Conservation (phyloP, 2,329 filamentous ascomycete genomes). For the Sporothrix globosa region DNA sequence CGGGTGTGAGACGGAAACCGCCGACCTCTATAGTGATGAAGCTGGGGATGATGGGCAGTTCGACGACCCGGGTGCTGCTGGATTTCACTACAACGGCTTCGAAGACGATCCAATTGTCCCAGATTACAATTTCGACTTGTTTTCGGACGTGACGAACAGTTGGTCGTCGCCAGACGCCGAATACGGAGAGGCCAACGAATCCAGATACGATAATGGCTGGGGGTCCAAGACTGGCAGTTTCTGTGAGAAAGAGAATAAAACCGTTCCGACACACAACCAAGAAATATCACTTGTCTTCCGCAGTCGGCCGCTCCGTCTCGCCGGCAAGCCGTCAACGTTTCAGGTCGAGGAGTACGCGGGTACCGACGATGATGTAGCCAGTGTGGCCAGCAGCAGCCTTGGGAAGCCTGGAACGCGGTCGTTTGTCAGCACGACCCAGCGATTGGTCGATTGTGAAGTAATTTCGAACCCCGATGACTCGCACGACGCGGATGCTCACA, state of each 20-base stretch:
- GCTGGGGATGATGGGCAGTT: not conserved
- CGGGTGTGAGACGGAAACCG: not conserved
- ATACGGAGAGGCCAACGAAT: not conserved
- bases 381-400: not conserved
- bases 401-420: not conserved
- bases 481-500: not conserved
- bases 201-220: not conserved
- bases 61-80: not conserved
- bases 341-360: conserved; percentile 32
- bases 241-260: not conserved
- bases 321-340: conserved; percentile 7
- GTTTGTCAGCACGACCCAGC: not conserved
- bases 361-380: not conserved
- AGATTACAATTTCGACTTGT: conserved; percentile 33
- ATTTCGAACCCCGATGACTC: conserved; percentile 31
- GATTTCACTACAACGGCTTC: not conserved
- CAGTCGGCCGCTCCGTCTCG: not conserved
- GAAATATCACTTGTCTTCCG: not conserved
- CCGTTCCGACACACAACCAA: not conserved
- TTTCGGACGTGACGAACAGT: conserved; percentile 28
- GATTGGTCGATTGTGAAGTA: conserved; percentile 32
- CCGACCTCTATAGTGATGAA: not conserved
- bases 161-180: not conserved
- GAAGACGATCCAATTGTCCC: conserved; percentile 25
- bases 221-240: not conserved